Conservation (phyloP, 805 yeast genomes). For the Danielozyma ontarioensis region DNA sequence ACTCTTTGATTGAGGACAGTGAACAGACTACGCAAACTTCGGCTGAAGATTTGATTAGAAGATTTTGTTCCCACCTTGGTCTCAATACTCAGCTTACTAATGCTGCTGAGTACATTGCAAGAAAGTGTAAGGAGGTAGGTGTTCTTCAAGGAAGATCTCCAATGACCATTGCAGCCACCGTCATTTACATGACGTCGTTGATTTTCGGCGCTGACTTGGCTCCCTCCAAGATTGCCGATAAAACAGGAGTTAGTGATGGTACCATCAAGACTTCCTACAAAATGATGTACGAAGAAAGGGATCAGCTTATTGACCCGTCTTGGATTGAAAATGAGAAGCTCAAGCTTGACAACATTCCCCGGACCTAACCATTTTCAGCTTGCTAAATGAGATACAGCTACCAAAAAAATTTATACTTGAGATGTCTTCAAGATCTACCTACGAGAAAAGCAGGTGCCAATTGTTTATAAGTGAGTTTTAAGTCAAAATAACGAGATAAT, state of each 20-base stretch:
- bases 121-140: constrained; percentile 84
- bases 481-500: too few species aligned
- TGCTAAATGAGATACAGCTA: not conserved
- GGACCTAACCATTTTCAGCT: too few species aligned
- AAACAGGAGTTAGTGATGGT: constrained; percentile 95
- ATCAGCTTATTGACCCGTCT: constrained; percentile 61
- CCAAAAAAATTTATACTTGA: too few species aligned
- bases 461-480: too few species aligned
- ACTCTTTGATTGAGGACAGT: constrained; percentile 40
- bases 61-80: constrained; percentile 95
- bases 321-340: constrained; percentile 72
- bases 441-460: too few species aligned
- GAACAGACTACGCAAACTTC: constrained; percentile 76
- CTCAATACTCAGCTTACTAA: constrained; percentile 77
- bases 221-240: constrained; percentile 81
- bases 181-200: constrained; percentile 89
- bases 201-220: constrained; percentile 74
- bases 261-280: constrained; percentile 91
- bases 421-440: too few species aligned
- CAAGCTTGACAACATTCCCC: constrained; percentile 41
- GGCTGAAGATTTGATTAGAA: constrained; percentile 90
- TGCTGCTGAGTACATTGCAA: constrained; percentile 90
- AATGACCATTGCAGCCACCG: constrained; percentile 95
- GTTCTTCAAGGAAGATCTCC: constrained; percentile 96
- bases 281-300: constrained; percentile 67